These are phyloP conservation scores for Candida ascalaphidarum DNA, from an alignment of 805 yeast genomes.

Conservation along the genomic window DNA sequence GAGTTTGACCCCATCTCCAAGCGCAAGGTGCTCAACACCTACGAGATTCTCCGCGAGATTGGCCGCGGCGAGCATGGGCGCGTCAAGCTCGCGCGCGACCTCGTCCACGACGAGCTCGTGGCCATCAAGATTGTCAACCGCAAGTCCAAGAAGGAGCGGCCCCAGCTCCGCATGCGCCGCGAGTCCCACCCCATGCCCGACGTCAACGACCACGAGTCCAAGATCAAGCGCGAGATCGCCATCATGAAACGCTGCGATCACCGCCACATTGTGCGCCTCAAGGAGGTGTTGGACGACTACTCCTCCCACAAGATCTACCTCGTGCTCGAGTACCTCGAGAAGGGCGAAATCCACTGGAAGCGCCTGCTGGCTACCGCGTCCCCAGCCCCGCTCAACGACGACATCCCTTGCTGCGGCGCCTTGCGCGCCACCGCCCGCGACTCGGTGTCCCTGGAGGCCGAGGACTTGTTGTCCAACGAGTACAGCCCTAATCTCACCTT, in stretches of 20 bases:
- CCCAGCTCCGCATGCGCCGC: constrained; percentile 17
- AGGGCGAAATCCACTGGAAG: constrained; percentile 87
- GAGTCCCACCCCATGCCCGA: constrained; percentile 9
- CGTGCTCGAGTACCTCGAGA: constrained; percentile 82
- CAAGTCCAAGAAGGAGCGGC: constrained; percentile 31
- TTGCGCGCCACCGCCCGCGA: too few species aligned
- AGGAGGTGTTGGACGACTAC: constrained; percentile 76
- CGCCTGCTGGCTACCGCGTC: constrained; percentile 9
- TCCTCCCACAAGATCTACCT: constrained; percentile 78
- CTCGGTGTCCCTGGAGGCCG: constrained; percentile 7
- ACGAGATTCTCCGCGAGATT: constrained; percentile 78
- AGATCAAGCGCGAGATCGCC: constrained; percentile 33
- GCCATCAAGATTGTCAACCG: constrained; percentile 92
- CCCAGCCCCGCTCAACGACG: constrained; percentile 20
- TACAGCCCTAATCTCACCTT: constrained; percentile 55
- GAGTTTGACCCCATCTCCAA: constrained; percentile 86
- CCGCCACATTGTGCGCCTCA: constrained; percentile 30
- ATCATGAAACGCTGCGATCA: constrained; percentile 41
- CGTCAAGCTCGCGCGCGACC: constrained; percentile 81
- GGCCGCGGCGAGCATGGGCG: constrained; percentile 99
- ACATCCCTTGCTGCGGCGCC: constrained; percentile 29
- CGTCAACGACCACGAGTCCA: constrained; percentile 24
- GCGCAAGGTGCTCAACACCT: constrained; percentile 77
- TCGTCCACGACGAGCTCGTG: constrained; percentile 55
- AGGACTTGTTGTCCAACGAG: constrained; percentile 13